Conservation (phyloP, 1,284 basidiomycete genomes). For the Acaromyces ingoldii region DNA sequence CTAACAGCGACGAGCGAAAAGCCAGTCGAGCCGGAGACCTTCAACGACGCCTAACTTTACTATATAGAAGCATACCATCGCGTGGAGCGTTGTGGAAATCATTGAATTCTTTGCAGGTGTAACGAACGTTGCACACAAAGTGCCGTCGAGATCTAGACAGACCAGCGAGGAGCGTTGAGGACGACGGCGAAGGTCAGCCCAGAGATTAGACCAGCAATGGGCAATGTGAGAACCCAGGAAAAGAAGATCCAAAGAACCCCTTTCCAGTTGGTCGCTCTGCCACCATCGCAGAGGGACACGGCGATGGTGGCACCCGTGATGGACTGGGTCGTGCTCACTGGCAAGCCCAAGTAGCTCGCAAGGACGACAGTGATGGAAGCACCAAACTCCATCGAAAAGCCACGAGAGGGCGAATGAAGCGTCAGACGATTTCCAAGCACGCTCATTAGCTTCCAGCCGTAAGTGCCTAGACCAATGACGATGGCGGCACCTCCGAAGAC, state of each 20-base stretch:
- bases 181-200: slow-evolving; percentile 20
- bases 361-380: slow-evolving; percentile 23
- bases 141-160: not conserved
- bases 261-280: slow-evolving; percentile 22
- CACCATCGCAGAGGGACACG: slow-evolving; percentile 20
- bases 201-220: slow-evolving; percentile 23
- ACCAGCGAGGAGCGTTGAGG: slow-evolving; percentile 20
- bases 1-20: no score
- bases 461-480: slow-evolving; percentile 23
- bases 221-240: slow-evolving; percentile 27
- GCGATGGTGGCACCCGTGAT: slow-evolving; percentile 27
- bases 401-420: slow-evolving; percentile 26
- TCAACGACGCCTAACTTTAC: no score
- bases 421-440: slow-evolving; percentile 31
- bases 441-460: slow-evolving; percentile 26
- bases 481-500: slow-evolving; percentile 21
- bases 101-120: no score
- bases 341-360: slow-evolving; percentile 15
- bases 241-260: slow-evolving; percentile 26
- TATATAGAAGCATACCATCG: no score
- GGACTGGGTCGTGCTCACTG: slow-evolving; percentile 23
- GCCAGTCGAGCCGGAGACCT: no score
- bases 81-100: no score
- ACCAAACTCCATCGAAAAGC: slow-evolving; percentile 30
- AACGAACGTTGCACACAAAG: no score